A percentile compares a stretch with the other conserved stretches of the same genome.
Conservation (phyloP, 2,329 filamentous ascomycete genomes). For the Arachnopeziza araneosa region DNA sequence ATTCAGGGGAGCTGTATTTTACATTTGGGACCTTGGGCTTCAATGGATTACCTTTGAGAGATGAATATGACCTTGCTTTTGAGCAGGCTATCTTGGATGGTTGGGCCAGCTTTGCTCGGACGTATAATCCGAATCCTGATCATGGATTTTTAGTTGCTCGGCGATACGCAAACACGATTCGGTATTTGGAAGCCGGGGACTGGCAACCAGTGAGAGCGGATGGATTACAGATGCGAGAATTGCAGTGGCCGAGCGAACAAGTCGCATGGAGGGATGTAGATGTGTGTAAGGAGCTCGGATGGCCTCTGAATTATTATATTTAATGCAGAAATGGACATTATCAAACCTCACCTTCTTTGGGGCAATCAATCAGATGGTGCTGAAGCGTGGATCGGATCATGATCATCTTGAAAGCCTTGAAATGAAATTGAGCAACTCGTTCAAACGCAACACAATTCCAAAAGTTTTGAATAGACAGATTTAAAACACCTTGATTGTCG, state of each 20-base stretch:
- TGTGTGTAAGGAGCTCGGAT: conserved; percentile 19
- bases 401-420: too few relatives aligned
- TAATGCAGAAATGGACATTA: not conserved
- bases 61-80: conserved; percentile 28
- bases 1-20: conserved; percentile 30
- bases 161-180: conserved; percentile 4
- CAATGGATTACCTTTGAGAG: conserved; percentile 24
- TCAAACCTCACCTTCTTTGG: too few relatives aligned
- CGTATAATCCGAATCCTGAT: conserved; percentile 21
- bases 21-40: conserved; percentile 29
- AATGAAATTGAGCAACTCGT: too few relatives aligned
- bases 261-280: conserved; percentile 15
- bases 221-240: conserved; percentile 11
- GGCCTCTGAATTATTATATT: conserved; percentile 16
- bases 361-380: too few relatives aligned
- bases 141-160: conserved; percentile 19
- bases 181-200: conserved; percentile 6
- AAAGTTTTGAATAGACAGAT: too few relatives aligned
- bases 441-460: too few relatives aligned
- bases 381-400: too few relatives aligned
- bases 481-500: too few relatives aligned
- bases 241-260: conserved; percentile 21
- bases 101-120: conserved; percentile 27
- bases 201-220: conserved; percentile 17
- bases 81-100: conserved; percentile 22